These are phyloP conservation scores for Flueggea neowawraea DNA, from an alignment of 441 rosid genomes.

Conservation along the genomic window DNA sequence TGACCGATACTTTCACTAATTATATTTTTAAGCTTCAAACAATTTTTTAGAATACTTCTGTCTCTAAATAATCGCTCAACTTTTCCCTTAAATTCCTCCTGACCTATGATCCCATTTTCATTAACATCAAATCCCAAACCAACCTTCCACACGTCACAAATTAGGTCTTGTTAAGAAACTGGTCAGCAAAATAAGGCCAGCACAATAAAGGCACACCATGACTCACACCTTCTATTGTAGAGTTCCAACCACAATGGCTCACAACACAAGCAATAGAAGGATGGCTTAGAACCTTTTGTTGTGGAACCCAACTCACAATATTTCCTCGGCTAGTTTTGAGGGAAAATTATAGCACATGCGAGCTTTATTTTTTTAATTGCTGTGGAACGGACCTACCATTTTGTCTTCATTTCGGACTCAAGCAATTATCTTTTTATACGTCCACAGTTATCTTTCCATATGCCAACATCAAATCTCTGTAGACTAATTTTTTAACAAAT, in stretches of 20 bases:
- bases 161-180: constrained; percentile 41
- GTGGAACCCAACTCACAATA: constrained; percentile 56
- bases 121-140: constrained; percentile 38
- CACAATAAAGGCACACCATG: constrained; percentile 63
- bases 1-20: constrained; percentile 16
- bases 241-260: constrained; percentile 71
- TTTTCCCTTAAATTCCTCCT: constrained; percentile 36
- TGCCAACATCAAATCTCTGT: too few relatives aligned
- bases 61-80: constrained; percentile 30
- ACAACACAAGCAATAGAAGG: constrained; percentile 52
- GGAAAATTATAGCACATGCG: too few relatives aligned
- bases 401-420: too few relatives aligned
- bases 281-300: constrained; percentile 35
- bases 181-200: constrained; percentile 56
- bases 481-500: too few relatives aligned
- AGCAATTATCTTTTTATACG: too few relatives aligned
- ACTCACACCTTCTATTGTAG: constrained; percentile 51
- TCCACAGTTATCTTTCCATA: too few relatives aligned
- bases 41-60: constrained; percentile 21
- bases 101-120: constrained; percentile 23
- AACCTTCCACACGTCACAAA: constrained; percentile 53
- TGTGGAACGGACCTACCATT: too few relatives aligned
- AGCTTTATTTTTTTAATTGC: too few relatives aligned
- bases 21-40: constrained; percentile 27
- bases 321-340: constrained; percentile 13